These are phyloP conservation scores for Cyphellophora europaea DNA, from an alignment of 2,329 filamentous ascomycete species.

Conservation along the genomic window DNA sequence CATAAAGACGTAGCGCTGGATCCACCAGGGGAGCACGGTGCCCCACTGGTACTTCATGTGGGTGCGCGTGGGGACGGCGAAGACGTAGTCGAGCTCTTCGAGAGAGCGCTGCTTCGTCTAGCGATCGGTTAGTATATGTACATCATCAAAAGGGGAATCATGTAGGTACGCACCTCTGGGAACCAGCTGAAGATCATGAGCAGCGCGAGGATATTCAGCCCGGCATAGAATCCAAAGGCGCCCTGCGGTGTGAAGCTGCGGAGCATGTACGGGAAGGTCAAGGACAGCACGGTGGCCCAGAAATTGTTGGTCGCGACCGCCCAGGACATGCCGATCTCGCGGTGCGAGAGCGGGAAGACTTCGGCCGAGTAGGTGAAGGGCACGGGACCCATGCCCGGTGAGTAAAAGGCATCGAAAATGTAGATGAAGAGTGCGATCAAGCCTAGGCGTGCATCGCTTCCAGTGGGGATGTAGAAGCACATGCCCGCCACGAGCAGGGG, in stretches of 20 bases:
- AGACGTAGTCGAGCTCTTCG: conserved; percentile 51
- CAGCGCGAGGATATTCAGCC: conserved; percentile 51
- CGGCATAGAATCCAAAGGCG: conserved; percentile 48
- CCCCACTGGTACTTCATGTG: conserved; percentile 50
- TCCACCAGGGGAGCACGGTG: conserved; percentile 51
- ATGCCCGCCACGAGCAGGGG: conserved; percentile 45
- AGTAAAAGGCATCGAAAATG: conserved; percentile 35
- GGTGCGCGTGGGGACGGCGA: conserved; percentile 48
- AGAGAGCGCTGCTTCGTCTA: conserved; percentile 5
- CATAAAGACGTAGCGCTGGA: conserved; percentile 48
- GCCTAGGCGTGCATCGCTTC: conserved; percentile 25
- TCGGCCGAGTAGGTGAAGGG: conserved; percentile 61
- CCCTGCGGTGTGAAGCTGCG: conserved; percentile 40
- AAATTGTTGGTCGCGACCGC: conserved; percentile 35
- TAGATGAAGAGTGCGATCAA: conserved; percentile 35
- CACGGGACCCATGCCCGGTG: conserved; percentile 54
- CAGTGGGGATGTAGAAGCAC: conserved; percentile 40
- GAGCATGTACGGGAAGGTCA: conserved; percentile 41
- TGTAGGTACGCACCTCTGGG: conserved; percentile 20
- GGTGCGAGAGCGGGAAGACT: conserved; percentile 55
- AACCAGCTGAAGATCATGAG: conserved; percentile 56
- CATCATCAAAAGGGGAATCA: background rate
- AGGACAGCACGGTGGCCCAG: conserved; percentile 41
- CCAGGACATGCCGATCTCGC: conserved; percentile 41
- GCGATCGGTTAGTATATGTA: background rate